phyloP scores from a whole-genome alignment of 805 yeast genomes.

The Zygotorulaspora florentina region DNA sequence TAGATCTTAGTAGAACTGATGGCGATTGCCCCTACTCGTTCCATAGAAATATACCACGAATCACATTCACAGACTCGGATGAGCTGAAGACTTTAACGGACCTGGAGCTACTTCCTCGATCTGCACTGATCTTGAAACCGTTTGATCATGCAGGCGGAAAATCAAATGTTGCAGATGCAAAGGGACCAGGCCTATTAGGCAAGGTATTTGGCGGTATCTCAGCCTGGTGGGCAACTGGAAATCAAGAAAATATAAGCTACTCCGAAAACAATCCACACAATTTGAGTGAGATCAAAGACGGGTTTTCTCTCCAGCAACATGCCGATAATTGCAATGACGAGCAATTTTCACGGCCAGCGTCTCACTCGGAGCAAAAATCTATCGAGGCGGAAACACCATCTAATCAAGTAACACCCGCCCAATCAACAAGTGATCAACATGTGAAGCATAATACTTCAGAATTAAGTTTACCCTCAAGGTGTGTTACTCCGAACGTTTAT shows the following conservation, averaged over 20 bases:
- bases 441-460: slow-evolving; percentile 18
- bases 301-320: slow-evolving; percentile 1
- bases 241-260: background rate
- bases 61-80: slow-evolving; percentile 57
- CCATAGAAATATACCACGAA: slow-evolving; percentile 55
- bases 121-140: slow-evolving; percentile 72
- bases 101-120: slow-evolving; percentile 63
- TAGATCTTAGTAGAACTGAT: slow-evolving; percentile 49
- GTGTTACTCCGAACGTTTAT: slow-evolving; percentile 32
- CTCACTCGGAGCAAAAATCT: slow-evolving; percentile 4
- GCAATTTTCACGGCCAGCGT: slow-evolving; percentile 5
- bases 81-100: slow-evolving; percentile 51
- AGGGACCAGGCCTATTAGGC: slow-evolving; percentile 32
- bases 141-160: slow-evolving; percentile 27
- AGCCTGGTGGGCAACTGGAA: slow-evolving; percentile 32
- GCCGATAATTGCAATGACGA: slow-evolving; percentile 5
- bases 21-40: slow-evolving; percentile 43
- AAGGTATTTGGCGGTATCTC: slow-evolving; percentile 34
- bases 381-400: slow-evolving; percentile 12
- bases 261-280: slow-evolving; percentile 22
- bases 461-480: slow-evolving; percentile 30
- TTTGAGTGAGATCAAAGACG: slow-evolving; percentile 22
- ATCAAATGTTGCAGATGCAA: slow-evolving; percentile 29
- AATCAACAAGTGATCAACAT: slow-evolving; percentile 16
- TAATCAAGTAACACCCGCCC: slow-evolving; percentile 13